Base-by-base conservation (phyloP, 805 yeast species). In the Scheffersomyces ergatensis region DNA sequence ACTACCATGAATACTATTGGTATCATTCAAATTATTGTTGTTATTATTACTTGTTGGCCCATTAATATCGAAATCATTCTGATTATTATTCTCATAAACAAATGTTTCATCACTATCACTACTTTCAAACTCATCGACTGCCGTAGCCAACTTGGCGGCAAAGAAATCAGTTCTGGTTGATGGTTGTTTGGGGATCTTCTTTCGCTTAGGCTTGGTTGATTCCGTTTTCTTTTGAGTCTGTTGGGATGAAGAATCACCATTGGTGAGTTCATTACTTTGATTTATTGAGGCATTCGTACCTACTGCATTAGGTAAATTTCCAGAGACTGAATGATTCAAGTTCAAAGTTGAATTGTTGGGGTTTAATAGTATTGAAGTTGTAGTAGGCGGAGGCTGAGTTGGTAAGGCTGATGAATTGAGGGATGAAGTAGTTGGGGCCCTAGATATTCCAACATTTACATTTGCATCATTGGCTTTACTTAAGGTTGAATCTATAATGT, bases 91-190 rank as follows among this genome's bases (percentile, higher is more conserved):
- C 54, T 90, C 97, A 60, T 92, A 92, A n/a, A 92, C 97, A 72
- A 93, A 92, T 1, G 96, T 89, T 60, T 93, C 99, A 51, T 90
- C 96, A 19, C 89, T 81, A 58, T 90, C 97, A 25, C 90, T 83
- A 31, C 85, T 80, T 45, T 85, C 88, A 33, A 80, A 90, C 51
- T 89, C 96, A 47, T 85, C 95, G 3, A 92, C 95, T 1, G 98
- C 98, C 41, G 89, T 83, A 7, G 97, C 98, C 45, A 93, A 72
- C 51, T 85, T 86, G 0, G 98, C 97, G 8, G 97, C 98, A 62
- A 93, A 93, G 45, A 89, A 80, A 55, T 90, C 98, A 0, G 97
- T 93, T 55, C 89, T 77, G 6, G 95, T 81, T 3, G 88, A 77
- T 47, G 73, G 77, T 45, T 77, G 80, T 38, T 76, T 68, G 11